A percentile compares a stretch with the other conserved stretches of the same genome.
Evolutionary conservation across 2,329 filamentous ascomycete genomes (phyloP).

Genomic region (Penicillium sp.): DNA sequence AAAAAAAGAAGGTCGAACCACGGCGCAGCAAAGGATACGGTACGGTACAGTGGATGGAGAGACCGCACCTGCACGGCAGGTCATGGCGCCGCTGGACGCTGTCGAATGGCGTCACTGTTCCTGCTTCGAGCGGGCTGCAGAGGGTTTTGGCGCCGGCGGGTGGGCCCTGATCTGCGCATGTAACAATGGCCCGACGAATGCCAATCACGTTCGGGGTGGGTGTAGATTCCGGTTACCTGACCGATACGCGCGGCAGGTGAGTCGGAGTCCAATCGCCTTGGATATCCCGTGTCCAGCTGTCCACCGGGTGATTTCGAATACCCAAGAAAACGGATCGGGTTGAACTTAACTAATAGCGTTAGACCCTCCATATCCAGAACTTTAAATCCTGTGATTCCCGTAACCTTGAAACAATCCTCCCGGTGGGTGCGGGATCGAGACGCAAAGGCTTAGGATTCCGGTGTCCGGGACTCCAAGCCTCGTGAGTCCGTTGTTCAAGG

Average conservation of each 20-base stretch:
- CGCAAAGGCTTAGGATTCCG: no score
- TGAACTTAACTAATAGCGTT: slow-evolving; percentile 10
- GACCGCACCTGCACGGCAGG: slow-evolving; percentile 17
- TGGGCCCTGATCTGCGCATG: slow-evolving; percentile 25
- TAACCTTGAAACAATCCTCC: no score
- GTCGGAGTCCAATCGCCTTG: not conserved
- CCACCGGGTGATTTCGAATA: not conserved
- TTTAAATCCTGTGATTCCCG: not conserved
- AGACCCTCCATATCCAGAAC: not conserved
- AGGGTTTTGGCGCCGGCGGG: slow-evolving; percentile 15
- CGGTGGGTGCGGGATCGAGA: no score
- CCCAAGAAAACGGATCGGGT: slow-evolving; percentile 4
- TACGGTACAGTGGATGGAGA: slow-evolving; percentile 1
- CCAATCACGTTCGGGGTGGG: slow-evolving; percentile 4
- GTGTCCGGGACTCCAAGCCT: no score
- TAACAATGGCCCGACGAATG: not conserved
- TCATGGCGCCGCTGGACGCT: slow-evolving; percentile 19
- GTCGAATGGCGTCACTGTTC: slow-evolving; percentile 25
- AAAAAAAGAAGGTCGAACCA: not conserved
- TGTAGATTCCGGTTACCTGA: slow-evolving; percentile 12
- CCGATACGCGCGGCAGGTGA: slow-evolving; percentile 1
- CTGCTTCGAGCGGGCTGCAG: slow-evolving; percentile 26
- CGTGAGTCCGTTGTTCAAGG: no score
- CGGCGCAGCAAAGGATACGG: not conserved
- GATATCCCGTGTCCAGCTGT: not conserved